Conservation (phyloP, 139 green algal species). For the Volvox reticuliferus region DNA sequence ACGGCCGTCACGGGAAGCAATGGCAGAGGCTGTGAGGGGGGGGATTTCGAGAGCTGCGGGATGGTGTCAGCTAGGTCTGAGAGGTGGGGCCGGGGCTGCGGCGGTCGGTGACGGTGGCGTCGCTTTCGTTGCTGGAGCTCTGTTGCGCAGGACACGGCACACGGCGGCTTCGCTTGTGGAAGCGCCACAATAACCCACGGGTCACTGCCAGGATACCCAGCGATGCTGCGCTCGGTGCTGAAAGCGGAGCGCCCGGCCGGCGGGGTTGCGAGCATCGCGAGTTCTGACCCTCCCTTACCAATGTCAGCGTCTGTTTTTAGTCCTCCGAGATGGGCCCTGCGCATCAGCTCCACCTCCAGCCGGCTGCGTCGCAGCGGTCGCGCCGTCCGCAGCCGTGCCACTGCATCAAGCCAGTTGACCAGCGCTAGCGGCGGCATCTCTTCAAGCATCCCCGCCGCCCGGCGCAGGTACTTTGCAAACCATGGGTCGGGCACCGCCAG, state of each 20-base stretch:
- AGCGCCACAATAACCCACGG: slow-evolving; percentile 18
- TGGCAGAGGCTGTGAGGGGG: not conserved
- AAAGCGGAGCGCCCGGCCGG: no score
- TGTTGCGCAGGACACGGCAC: not conserved
- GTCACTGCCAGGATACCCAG: not conserved
- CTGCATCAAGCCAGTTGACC: slow-evolving; percentile 12
- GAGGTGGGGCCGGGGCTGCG: not conserved
- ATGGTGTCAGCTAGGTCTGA: not conserved
- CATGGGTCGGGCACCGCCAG: slow-evolving; percentile 25
- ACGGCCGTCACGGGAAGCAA: no score
- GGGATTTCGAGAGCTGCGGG: not conserved
- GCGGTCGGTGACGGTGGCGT: not conserved
- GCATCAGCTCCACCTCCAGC: not conserved
- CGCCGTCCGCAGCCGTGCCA: not conserved
- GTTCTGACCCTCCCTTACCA: no score
- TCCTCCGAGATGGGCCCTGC: not conserved
- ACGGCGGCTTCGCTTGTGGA: not conserved
- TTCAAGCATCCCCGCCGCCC: not conserved
- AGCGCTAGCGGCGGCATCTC: slow-evolving; percentile 8
- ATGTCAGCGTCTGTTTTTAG: no score
- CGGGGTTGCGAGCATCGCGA: no score
- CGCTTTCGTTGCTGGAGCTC: not conserved
- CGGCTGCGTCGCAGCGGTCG: not conserved
- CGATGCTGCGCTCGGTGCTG: no score
- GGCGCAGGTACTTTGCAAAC: not conserved